Base-by-base conservation (phyloP, 208 protist species). In the Trypanosoma theileri region DNA sequence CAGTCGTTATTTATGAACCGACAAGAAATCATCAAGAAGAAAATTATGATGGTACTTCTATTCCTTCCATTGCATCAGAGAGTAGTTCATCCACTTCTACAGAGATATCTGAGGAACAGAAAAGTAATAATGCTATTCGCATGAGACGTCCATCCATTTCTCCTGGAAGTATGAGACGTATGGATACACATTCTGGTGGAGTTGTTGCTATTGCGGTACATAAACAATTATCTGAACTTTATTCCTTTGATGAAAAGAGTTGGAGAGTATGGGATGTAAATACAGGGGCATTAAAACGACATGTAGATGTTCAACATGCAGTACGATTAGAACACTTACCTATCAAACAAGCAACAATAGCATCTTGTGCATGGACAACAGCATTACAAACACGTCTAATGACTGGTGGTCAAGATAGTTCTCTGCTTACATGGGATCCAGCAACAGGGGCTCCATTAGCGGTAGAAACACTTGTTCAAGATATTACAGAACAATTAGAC, bases 311-410 rank as follows among this genome's bases (percentile, higher is more conserved):
- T 56, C 67, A 80, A 41, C 59, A 71, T 48, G n/a, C 60, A 26
- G 77, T 87, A 56, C 82, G 76, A 28, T 41, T 51, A 19, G 73
- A 66, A 55, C 61, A 84, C 55, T 67, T 95, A 28, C 77, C 86
- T 51, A 40, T 83, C 42, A 79, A 77, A 41, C 22, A 56, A 3
- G 79, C 78, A 28, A 69, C 80, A 16, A 56, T 88, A 48, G 81
- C 82, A 22, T 83, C 74, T 16, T 83, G 75, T 50, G 67, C 63
- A 48, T 95, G 89, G 89, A 89, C 82, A 41, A 88, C 89, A 0
- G 72, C 69, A 14, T 31, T 46, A 24, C 78, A 77, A 26, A 78
- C 80, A 35, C 81, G 89, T 1, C 62, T 95, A 53, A 69, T 90
- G 22, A 83, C 78, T 7, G 89, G 89, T 46, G 80, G 79, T 13